Evolutionary conservation across 1,139 yeast species (phyloP).

Genomic region (Casaregolazyma suthepensis): DNA sequence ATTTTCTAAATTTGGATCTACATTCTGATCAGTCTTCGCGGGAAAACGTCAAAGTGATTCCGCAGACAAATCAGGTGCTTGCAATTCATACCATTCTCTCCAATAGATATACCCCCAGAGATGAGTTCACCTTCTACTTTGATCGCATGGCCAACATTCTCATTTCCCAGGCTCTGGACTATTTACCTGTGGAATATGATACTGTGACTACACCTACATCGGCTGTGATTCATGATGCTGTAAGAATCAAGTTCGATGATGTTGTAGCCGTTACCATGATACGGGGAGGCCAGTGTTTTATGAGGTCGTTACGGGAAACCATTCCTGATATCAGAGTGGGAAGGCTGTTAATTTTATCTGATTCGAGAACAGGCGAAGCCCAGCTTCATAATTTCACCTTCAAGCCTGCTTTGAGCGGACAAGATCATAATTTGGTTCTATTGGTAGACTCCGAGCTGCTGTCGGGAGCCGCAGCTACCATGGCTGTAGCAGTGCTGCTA

Average conservation of each 20-base stretch:
- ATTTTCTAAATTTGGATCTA: conserved; percentile 49
- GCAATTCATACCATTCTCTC: conserved; percentile 71
- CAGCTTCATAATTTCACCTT: conserved; percentile 73
- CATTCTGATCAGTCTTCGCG: conserved; percentile 4
- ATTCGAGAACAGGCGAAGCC: conserved; percentile 86
- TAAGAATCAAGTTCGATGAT: conserved; percentile 36
- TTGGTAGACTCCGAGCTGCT: conserved; percentile 82
- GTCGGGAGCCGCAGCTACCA: conserved; percentile 89
- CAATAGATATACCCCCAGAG: conserved; percentile 49
- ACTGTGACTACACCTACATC: conserved; percentile 44
- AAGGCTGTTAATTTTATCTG: conserved; percentile 79
- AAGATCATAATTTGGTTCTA: conserved; percentile 44
- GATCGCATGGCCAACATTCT: conserved; percentile 70
- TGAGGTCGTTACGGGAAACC: conserved; percentile 65
- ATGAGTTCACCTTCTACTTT: conserved; percentile 80
- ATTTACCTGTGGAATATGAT: conserved; percentile 17
- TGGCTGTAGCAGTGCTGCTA: conserved; percentile 83
- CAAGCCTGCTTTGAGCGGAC: conserved; percentile 34
- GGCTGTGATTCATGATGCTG: conserved; percentile 35
- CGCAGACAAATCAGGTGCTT: conserved; percentile 58
- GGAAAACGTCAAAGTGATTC: conserved; percentile 35
- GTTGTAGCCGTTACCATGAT: conserved; percentile 72
- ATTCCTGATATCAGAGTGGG: conserved; percentile 78
- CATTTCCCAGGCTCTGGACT: conserved; percentile 61
- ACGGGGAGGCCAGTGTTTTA: conserved; percentile 90